Conservation (phyloP, 1,139 yeast genomes). For the Geotrichum cucujoidarum region DNA sequence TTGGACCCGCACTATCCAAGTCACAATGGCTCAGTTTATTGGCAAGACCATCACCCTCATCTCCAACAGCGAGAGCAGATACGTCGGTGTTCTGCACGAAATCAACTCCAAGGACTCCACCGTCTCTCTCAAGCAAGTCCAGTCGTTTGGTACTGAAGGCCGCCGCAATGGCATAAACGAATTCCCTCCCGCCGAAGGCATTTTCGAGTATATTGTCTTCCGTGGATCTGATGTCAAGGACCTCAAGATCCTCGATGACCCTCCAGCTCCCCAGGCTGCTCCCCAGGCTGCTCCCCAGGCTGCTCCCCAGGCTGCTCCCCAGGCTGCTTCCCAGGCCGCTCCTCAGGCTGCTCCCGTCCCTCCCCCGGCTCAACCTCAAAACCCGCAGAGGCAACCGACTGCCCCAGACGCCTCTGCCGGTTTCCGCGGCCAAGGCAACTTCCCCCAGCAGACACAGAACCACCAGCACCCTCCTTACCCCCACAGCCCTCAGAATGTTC, state of each 20-base stretch:
- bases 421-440: slow-evolving; percentile 2
- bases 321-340: not conserved
- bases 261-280: slow-evolving; percentile 36
- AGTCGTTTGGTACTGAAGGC: slow-evolving; percentile 91
- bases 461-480: slow-evolving; percentile 12
- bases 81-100: slow-evolving; percentile 80
- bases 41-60: slow-evolving; percentile 90
- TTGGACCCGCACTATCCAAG: not conserved
- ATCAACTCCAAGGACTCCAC: slow-evolving; percentile 91
- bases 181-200: slow-evolving; percentile 66
- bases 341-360: not conserved
- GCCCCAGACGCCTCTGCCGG: slow-evolving; percentile 9
- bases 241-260: slow-evolving; percentile 71
- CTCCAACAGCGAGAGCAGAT: slow-evolving; percentile 80
- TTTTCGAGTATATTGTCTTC: slow-evolving; percentile 77
- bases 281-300: slow-evolving; percentile 35
- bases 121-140: slow-evolving; percentile 75
- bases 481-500: not conserved
- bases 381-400: slow-evolving; percentile 12
- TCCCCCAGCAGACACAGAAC: slow-evolving; percentile 4
- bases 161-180: slow-evolving; percentile 69
- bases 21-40: slow-evolving; percentile 71
- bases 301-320: slow-evolving; percentile 24
- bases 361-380: slow-evolving; percentile 4
- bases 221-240: slow-evolving; percentile 93